These are phyloP conservation scores for Ustilago loliicola DNA, from an alignment of 1,284 basidiomycete genomes.

Conservation along the genomic window DNA sequence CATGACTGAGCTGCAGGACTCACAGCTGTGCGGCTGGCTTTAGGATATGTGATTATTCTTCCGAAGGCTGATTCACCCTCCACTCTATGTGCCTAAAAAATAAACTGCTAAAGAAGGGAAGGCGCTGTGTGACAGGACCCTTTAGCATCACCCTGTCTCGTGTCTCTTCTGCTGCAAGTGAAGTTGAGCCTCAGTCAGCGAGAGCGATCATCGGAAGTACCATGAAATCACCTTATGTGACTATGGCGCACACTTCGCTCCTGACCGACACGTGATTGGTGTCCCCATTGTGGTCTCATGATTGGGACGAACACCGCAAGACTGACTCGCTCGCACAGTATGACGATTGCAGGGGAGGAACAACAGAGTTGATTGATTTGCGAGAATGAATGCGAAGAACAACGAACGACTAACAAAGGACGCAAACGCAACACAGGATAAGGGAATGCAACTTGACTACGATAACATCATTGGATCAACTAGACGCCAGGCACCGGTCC, in stretches of 20 bases:
- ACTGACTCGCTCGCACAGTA: background rate
- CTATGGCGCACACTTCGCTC: background rate
- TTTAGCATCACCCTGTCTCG: background rate
- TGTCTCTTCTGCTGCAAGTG: background rate
- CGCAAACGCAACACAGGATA: background rate
- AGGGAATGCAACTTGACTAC: background rate
- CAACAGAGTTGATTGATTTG: background rate
- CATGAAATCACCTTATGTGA: background rate
- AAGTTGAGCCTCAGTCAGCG: constrained; percentile 9
- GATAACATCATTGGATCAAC: background rate
- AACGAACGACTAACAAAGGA: background rate
- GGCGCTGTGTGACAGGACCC: constrained; percentile 1
- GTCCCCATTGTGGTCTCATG: background rate
- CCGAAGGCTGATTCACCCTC: constrained; percentile 22
- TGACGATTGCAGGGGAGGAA: background rate
- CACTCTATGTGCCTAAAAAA: constrained; percentile 6
- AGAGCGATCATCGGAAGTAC: background rate
- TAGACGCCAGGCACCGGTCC: constrained; percentile 34
- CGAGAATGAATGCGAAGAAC: background rate
- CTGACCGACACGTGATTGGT: too few relatives aligned
- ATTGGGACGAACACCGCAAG: background rate
- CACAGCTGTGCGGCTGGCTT: background rate
- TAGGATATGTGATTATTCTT: background rate
- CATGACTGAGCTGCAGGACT: background rate
- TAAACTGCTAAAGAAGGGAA: background rate